Percentiles rank a stretch among this genome's conserved stretches.
phyloP scores from a whole-genome alignment of 2,329 filamentous ascomycete genomes.

The Stachybotrys elegans region DNA sequence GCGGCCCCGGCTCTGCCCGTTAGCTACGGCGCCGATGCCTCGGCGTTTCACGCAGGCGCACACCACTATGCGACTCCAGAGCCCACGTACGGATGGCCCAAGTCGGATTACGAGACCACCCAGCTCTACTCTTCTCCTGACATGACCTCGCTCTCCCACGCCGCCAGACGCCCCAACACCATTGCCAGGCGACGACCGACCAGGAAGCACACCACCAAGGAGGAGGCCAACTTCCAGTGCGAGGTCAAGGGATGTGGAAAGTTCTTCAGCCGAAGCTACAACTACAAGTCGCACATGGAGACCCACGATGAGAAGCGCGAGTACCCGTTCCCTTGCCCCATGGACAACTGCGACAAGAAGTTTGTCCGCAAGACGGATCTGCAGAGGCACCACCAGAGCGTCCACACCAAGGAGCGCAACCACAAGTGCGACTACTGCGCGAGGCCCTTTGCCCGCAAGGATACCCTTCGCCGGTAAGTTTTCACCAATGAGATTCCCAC shows the following conservation, averaged over 20 bases:
- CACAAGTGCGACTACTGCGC: constrained; percentile 68
- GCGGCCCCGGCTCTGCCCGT: neutral
- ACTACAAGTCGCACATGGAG: constrained; percentile 81
- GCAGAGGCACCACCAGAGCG: constrained; percentile 54
- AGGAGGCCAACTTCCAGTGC: constrained; percentile 69
- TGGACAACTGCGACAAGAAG: constrained; percentile 62
- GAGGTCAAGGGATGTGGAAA: constrained; percentile 65
- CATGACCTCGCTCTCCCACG: constrained; percentile 4
- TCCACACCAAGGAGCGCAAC: constrained; percentile 69
- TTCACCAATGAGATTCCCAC: neutral
- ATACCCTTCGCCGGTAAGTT: constrained; percentile 71
- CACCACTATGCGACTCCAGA: constrained; percentile 11
- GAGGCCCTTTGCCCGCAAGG: constrained; percentile 70
- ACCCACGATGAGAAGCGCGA: constrained; percentile 71
- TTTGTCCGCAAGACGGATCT: constrained; percentile 84
- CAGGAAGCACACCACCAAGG: constrained; percentile 56
- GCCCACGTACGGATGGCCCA: constrained; percentile 14
- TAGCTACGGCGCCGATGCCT: constrained; percentile 10
- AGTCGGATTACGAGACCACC: constrained; percentile 18
- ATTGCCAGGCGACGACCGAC: constrained; percentile 23
- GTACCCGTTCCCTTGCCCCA: constrained; percentile 64
- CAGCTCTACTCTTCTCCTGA: constrained; percentile 15
- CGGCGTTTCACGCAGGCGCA: constrained; percentile 13
- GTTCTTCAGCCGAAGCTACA: constrained; percentile 78
- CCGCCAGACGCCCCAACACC: neutral